Percentiles rank a stretch among this genome's conserved stretches.
Conservation (phyloP, 768 basidiomycete species). For the Lentinula detonsa region DNA sequence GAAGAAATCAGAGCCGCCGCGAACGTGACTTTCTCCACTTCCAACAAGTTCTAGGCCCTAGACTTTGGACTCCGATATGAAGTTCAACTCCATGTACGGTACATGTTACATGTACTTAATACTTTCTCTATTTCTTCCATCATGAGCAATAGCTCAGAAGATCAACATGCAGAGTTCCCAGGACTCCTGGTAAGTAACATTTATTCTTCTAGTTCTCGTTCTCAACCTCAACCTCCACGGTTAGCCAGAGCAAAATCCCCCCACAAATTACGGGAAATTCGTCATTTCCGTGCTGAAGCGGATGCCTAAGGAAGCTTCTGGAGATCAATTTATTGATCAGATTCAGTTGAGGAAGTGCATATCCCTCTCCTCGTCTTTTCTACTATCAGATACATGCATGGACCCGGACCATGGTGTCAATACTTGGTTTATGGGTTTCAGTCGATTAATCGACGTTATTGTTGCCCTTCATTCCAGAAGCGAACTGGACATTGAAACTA, state of each 20-base stretch:
- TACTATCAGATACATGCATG: slow-evolving; percentile 67
- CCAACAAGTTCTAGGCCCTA: background rate
- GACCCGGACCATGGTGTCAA: slow-evolving; percentile 48
- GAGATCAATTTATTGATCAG: slow-evolving; percentile 49
- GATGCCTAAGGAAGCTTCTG: slow-evolving; percentile 30
- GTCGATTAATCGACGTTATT: slow-evolving; percentile 64
- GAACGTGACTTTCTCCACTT: background rate
- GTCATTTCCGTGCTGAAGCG: slow-evolving; percentile 49
- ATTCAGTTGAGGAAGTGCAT: slow-evolving; percentile 55
- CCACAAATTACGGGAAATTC: slow-evolving; percentile 58
- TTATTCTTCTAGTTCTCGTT: background rate
- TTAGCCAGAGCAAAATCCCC: slow-evolving; percentile 22
- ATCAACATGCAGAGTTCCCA: background rate
- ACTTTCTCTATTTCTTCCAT: background rate
- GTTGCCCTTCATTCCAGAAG: slow-evolving; percentile 60
- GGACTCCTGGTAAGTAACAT: background rate
- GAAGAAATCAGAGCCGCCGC: background rate
- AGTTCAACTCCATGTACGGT: background rate
- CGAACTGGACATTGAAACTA: slow-evolving; percentile 72
- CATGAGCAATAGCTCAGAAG: slow-evolving; percentile 5
- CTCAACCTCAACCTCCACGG: slow-evolving; percentile 4
- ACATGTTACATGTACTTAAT: background rate
- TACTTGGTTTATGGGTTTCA: slow-evolving; percentile 66
- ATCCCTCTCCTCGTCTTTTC: slow-evolving; percentile 70
- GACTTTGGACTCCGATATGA: background rate